Percentiles rank a stretch among this genome's conserved stretches.
These are phyloP conservation scores for Podospora bellae-mahoneyi DNA, from an alignment of 495 filamentous ascomycete genomes.

Conservation along the genomic window DNA sequence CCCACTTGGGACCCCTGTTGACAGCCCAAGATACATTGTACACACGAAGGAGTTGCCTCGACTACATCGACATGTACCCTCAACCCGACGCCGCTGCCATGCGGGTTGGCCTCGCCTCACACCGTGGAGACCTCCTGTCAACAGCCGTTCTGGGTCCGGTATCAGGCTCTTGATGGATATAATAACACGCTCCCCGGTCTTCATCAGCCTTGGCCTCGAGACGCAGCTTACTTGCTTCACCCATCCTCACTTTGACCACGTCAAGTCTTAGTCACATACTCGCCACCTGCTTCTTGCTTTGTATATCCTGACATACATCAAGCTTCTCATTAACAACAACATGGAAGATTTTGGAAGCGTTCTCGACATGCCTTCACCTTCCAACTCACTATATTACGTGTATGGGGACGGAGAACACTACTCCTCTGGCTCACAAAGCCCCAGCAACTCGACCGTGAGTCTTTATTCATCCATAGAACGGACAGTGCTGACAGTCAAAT, in stretches of 20 bases:
- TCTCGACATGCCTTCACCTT: slow-evolving; percentile 36
- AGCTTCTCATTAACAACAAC: slow-evolving; percentile 3
- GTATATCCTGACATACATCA: neutral
- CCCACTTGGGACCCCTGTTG: neutral
- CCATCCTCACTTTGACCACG: neutral
- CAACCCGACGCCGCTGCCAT: slow-evolving; percentile 10
- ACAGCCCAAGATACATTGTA: neutral
- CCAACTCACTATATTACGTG: slow-evolving; percentile 34
- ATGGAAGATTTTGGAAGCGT: slow-evolving; percentile 35
- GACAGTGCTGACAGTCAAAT: slow-evolving; percentile 11
- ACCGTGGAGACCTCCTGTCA: slow-evolving; percentile 11
- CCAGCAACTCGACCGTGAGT: slow-evolving; percentile 39
- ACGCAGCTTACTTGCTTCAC: slow-evolving; percentile 8
- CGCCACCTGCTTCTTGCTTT: slow-evolving; percentile 3
- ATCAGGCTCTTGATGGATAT: slow-evolving; percentile 14
- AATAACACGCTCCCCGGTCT: slow-evolving; percentile 12
- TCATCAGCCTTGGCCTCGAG: neutral
- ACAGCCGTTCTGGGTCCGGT: slow-evolving; percentile 8
- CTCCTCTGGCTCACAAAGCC: slow-evolving; percentile 42
- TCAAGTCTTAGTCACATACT: neutral
- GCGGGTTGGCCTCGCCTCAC: slow-evolving; percentile 18
- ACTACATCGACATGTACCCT: slow-evolving; percentile 4
- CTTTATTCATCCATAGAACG: neutral
- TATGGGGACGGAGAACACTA: slow-evolving; percentile 42
- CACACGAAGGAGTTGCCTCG: neutral